These are phyloP conservation scores for Colletotrichum musae DNA, from an alignment of 2,329 filamentous ascomycete genomes.

Conservation along the genomic window DNA sequence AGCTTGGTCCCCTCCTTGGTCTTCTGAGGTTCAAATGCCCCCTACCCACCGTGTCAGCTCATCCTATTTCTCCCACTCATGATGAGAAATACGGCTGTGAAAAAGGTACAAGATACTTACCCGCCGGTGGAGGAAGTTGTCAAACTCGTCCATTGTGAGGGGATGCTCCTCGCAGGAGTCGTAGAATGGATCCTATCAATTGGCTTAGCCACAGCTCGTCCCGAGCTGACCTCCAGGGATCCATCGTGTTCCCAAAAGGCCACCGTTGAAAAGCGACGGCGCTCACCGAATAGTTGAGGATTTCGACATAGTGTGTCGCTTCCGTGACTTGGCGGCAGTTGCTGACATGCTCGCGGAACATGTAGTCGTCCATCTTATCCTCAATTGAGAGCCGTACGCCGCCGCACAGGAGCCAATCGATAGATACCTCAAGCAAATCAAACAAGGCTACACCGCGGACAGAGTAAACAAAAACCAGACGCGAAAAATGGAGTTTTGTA, in stretches of 20 bases:
- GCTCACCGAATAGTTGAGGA: conserved; percentile 72
- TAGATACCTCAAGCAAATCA: conserved; percentile 7
- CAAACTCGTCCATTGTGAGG: conserved; percentile 68
- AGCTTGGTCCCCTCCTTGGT: conserved; percentile 60
- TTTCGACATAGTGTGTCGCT: conserved; percentile 69
- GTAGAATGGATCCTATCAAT: conserved; percentile 62
- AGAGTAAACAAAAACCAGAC: neutral
- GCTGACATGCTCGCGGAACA: conserved; percentile 65
- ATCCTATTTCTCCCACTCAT: neutral
- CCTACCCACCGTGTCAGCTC: conserved; percentile 53
- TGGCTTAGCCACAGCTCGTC: conserved; percentile 8
- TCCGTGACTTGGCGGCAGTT: conserved; percentile 65
- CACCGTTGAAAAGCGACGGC: neutral
- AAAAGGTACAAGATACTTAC: conserved; percentile 53
- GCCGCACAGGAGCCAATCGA: conserved; percentile 17
- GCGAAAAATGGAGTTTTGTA: conserved; percentile 2
- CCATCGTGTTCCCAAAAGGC: neutral
- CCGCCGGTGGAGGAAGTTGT: conserved; percentile 67
- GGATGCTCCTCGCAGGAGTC: conserved; percentile 67
- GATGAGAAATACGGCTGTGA: neutral
- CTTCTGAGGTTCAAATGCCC: conserved; percentile 65
- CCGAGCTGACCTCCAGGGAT: neutral
- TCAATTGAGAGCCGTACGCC: conserved; percentile 30
- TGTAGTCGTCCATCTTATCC: conserved; percentile 69
- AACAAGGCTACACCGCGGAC: conserved; percentile 26